Evolutionary conservation across 106 monocot genomes (phyloP), one percentile per base, ranked within the genome.

Genomic region (Iris macrosiphon): DNA sequence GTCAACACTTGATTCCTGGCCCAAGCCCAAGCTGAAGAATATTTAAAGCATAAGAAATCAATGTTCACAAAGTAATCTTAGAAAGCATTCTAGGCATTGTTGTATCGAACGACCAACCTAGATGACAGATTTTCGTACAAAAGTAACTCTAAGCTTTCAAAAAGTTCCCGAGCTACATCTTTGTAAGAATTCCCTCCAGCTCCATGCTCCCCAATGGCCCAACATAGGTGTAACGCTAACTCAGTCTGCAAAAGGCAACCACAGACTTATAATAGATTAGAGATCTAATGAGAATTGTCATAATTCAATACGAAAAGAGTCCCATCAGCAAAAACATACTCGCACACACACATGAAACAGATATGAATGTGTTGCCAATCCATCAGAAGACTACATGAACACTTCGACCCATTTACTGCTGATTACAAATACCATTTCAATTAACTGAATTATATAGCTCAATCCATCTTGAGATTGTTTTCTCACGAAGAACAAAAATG

Each of bases 171-270:
- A 61, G 85, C 89, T 38, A 79, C 79, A 71, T 96, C 79, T 41
- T 82, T 89, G 72, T 80, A 60, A 45, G 76, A 62, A 60, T 45
- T 63, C 7, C 89, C 89, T 57, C 89, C 89, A 38, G 74, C 95
- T 63, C 89, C 95, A 77, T 89, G 76, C 69, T 89, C 95, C 19
- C 95, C 89, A 69, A 96, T 89, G 39, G 85, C 95, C 89, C 89
- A 96, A 57, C 89, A 96, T 52, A 96, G 72, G 40, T 89, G 69
- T 60, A 96, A 60, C 42, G 85, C 85, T 59, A 96, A 62, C 68
- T 85, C 89, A 46, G 85, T 89, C 85, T 94, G 75, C 26, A 29
- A 34, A 29, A 40, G 42, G 21, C 20, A n/a, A n/a, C n/a, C 22
- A 30, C 15, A 67, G 45, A 34, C 6, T 32, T 43, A 17, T 35